A percentile compares a stretch with the other conserved stretches of the same genome.
Evolutionary conservation across 257 asterid species (phyloP).

Genomic region (Fraxinus anomala): DNA sequence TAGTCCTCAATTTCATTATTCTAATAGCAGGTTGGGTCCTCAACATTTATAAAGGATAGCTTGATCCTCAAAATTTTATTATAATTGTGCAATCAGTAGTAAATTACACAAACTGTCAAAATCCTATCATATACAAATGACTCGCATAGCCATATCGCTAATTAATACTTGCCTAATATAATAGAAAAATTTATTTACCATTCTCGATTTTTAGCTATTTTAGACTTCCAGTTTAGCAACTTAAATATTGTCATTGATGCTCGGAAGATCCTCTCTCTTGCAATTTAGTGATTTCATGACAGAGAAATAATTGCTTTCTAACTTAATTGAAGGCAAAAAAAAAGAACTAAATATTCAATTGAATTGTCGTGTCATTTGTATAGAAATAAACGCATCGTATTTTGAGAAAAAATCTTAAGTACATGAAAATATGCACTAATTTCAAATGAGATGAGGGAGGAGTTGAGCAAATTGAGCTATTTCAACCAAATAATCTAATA

Average conservation of each 20-base stretch:
- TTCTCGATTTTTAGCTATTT: too few relatives aligned
- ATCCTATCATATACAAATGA: too few relatives aligned
- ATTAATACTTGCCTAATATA: too few relatives aligned
- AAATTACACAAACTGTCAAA: not conserved
- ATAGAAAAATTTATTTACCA: too few relatives aligned
- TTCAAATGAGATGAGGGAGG: not conserved
- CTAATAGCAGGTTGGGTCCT: not conserved
- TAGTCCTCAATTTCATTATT: not conserved
- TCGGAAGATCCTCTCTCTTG: not conserved
- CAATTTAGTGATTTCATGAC: not conserved
- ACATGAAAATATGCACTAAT: not conserved
- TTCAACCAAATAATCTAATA: too few relatives aligned
- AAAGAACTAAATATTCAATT: not conserved
- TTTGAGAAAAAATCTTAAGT: not conserved
- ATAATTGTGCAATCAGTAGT: not conserved
- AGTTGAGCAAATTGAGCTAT: not conserved
- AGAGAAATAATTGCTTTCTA: not conserved
- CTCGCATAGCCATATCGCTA: too few relatives aligned
- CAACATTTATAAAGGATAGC: not conserved
- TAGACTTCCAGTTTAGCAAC: not conserved
- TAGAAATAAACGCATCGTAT: not conserved
- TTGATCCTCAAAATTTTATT: not conserved
- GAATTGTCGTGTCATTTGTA: not conserved
- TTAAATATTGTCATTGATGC: not conserved
- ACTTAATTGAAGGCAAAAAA: not conserved